Evolutionary conservation across 495 filamentous ascomycete genomes (phyloP), one percentile per base, ranked within the genome.

Genomic region (Halenospora varia): DNA sequence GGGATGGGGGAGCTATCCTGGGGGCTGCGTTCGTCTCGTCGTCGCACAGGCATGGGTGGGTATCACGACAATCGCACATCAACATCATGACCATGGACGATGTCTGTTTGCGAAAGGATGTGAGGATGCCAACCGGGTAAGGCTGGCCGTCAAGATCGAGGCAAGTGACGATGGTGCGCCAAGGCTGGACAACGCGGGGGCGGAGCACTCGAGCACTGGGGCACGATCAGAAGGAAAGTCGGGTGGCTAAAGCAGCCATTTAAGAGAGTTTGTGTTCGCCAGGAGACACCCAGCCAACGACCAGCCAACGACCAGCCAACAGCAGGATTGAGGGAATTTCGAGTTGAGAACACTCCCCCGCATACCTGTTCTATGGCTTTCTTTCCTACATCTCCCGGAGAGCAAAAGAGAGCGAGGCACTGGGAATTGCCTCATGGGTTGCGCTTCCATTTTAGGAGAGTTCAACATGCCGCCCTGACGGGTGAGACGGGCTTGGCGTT

Each of bases 11-110:
- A 23, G 23, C 23, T 8, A 13, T 25, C 48, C 48, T 29, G 26
- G n/a, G 2, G n/a, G n/a, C n/a, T n/a, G n/a, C 22, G 19, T 25
- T 20, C 29, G 55, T 53, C 55, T 58, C 53, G 11, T 41, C 40
- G 22, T 10, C 26, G 46, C 15, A 41, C 53, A 44, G 29, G 3
- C 11, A 4, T 20, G 24, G 18, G 47, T 48, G 24, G 26, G n/a
- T 17, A 44, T 26, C 4, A 25, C 17, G 47, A 56, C 42, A 20
- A 49, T 25, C 55, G 25, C 2, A 51, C 25, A 40, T 25, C 55
- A 42, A 29, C 48, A 57, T 57, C 40, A 50, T 57, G 25, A 18
- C 35, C 10, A 29, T 42, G 15, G 20, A 22, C 19, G 22, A 24
- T 48, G 25, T 22, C 25, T 35, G 9, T 10, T 40, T 17, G 45